Evolutionary conservation across 2,329 filamentous ascomycete species (phyloP).

Genomic region (Coniochaeta hoffmannii): DNA sequence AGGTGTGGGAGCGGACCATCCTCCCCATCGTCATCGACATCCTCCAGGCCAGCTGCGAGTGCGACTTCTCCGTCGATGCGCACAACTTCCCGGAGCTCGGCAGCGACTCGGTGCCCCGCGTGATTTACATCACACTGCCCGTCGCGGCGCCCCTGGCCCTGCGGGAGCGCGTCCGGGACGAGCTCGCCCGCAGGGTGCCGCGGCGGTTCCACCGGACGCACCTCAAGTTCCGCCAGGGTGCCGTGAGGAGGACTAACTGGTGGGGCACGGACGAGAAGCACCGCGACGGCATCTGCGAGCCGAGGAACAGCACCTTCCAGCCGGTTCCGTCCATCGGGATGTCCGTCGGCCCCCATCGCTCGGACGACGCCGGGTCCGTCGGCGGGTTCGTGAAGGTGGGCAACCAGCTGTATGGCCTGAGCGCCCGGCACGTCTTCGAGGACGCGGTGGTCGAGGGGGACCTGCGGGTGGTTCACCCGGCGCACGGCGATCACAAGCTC

Average conservation of each 20-base stretch:
- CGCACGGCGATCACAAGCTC: slow-evolving; percentile 4
- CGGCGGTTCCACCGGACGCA: slow-evolving; percentile 4
- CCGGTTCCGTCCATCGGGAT: slow-evolving; percentile 7
- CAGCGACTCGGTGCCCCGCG: slow-evolving; percentile 5
- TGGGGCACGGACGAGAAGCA: slow-evolving; percentile 1
- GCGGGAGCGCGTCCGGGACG: slow-evolving; percentile 2
- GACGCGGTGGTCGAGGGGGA: neutral
- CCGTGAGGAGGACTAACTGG: neutral
- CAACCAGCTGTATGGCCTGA: slow-evolving; percentile 7
- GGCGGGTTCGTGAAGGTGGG: slow-evolving; percentile 9
- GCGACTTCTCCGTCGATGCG: slow-evolving; percentile 9
- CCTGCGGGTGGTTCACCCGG: slow-evolving; percentile 7
- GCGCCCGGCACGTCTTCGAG: slow-evolving; percentile 8
- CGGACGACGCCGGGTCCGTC: slow-evolving; percentile 6
- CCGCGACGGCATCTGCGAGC: slow-evolving; percentile 5
- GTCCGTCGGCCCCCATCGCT: slow-evolving; percentile 8
- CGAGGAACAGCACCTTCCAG: slow-evolving; percentile 7
- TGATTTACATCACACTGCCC: slow-evolving; percentile 8
- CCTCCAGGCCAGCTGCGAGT: slow-evolving; percentile 6
- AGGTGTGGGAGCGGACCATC: slow-evolving; percentile 6
- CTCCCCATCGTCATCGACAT: slow-evolving; percentile 3
- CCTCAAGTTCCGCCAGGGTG: slow-evolving; percentile 7
- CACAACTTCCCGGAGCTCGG: slow-evolving; percentile 11
- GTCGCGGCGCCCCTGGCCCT: neutral
- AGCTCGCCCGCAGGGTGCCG: slow-evolving; percentile 4